These are phyloP conservation scores for Citrus unshiu DNA, from an alignment of 345 rosid species.

Conservation along the genomic window DNA sequence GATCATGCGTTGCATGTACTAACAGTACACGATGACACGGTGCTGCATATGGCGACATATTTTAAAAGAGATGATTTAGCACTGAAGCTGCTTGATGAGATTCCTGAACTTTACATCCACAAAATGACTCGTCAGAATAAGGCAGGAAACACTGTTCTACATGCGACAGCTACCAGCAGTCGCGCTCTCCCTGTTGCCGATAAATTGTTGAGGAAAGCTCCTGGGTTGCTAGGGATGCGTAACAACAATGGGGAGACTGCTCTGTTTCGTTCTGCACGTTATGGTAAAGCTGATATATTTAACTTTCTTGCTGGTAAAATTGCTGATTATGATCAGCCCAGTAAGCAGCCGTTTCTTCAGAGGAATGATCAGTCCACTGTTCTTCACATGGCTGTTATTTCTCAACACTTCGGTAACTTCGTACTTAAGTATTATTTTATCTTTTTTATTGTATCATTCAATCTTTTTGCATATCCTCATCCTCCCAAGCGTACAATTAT, in stretches of 20 bases:
- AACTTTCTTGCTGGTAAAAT: constrained; percentile 1
- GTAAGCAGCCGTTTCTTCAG: not conserved
- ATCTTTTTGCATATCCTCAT: too few relatives aligned
- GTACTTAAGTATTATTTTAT: not conserved
- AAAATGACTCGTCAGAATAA: not conserved
- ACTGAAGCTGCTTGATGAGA: not conserved
- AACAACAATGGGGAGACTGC: constrained; percentile 10
- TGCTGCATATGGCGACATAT: not conserved
- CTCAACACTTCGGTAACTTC: constrained; percentile 17
- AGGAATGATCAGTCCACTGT: constrained; percentile 10
- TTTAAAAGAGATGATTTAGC: not conserved
- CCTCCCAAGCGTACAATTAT: too few relatives aligned
- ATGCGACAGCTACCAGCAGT: constrained; percentile 15
- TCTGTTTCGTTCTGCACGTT: not conserved
- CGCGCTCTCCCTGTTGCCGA: not conserved
- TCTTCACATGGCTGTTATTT: constrained; percentile 23
- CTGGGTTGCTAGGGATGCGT: constrained; percentile 4
- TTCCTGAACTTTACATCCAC: not conserved
- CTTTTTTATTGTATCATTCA: not conserved
- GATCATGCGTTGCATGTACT: constrained; percentile 1
- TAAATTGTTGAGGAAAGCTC: not conserved
- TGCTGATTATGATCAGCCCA: not conserved
- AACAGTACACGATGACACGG: not conserved
- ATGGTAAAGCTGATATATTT: not conserved
- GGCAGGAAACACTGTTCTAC: constrained; percentile 17